Conservation (phyloP, 768 basidiomycete genomes). For the Coprinopsis cinerea region DNA sequence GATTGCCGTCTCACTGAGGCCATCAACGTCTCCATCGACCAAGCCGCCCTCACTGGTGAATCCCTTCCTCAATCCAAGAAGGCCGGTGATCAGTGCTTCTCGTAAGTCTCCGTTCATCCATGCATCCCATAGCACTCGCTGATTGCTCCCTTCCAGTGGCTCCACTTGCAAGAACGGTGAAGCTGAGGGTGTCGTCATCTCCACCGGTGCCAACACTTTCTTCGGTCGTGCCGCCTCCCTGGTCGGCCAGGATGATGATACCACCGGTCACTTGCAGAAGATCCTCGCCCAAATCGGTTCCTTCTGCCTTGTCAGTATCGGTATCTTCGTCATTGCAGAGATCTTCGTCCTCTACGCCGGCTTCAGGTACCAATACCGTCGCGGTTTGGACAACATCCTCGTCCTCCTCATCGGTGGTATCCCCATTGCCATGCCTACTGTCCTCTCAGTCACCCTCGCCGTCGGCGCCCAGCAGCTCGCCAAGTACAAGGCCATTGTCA, state of each 20-base stretch:
- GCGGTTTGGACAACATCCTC: conserved; percentile 94
- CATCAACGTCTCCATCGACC: conserved; percentile 97
- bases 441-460: conserved; percentile 95
- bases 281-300: conserved; percentile 97
- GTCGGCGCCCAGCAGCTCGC: conserved; percentile 98
- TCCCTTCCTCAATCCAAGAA: conserved; percentile 92
- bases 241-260: conserved; percentile 96
- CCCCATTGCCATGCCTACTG: conserved; percentile 99
- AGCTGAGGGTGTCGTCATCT: conserved; percentile 97
- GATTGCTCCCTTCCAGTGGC: conserved; percentile 48
- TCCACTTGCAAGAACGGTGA: conserved; percentile 99
- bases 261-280: conserved; percentile 97
- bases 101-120: conserved; percentile 49
- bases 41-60: conserved; percentile 97
- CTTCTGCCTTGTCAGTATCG: conserved; percentile 95
- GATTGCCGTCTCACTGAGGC: conserved; percentile 96
- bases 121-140: conserved; percentile 5
- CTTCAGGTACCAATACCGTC: conserved; percentile 87
- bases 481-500: conserved; percentile 99
- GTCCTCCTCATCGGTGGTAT: conserved; percentile 99
- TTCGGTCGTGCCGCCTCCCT: conserved; percentile 98
- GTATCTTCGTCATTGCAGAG: conserved; percentile 91
- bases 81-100: conserved; percentile 94
- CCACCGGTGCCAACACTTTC: conserved; percentile 97
- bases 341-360: conserved; percentile 92